Evolutionary conservation across 192 early-diverging fungal genomes (phyloP).

Genomic region (Gigaspora rosea): DNA sequence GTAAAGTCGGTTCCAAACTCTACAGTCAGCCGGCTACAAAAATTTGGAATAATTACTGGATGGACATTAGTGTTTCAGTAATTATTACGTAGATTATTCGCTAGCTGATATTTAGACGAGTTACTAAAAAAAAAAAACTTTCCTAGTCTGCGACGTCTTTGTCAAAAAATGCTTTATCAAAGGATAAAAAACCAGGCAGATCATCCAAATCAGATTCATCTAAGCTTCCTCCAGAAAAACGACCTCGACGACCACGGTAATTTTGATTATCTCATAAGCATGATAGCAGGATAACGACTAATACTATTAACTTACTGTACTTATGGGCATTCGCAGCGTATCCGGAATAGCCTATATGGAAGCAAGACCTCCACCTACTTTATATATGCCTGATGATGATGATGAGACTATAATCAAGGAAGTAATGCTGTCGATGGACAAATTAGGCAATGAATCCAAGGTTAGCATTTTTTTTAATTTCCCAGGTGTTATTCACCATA

Average conservation of each 20-base stretch:
- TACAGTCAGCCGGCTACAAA: conserved; percentile 65
- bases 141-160: conserved; percentile 7
- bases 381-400: conserved; percentile 59
- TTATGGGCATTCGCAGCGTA: conserved; percentile 36
- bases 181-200: conserved; percentile 28
- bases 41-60: conserved; percentile 70
- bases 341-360: conserved; percentile 52
- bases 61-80: conserved; percentile 53
- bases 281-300: not conserved
- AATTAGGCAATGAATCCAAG: not conserved
- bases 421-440: conserved; percentile 43
- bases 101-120: not conserved
- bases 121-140: not conserved
- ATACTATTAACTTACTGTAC: not conserved
- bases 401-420: conserved; percentile 42
- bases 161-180: conserved; percentile 28
- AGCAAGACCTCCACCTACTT: conserved; percentile 44
- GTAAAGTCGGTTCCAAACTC: too few relatives aligned
- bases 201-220: conserved; percentile 24
- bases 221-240: conserved; percentile 38
- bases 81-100: not conserved
- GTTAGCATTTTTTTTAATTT: too few relatives aligned
- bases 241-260: conserved; percentile 28
- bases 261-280: conserved; percentile 8
- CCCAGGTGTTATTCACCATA: too few relatives aligned